Evolutionary conservation across 2,329 filamentous ascomycete genomes (phyloP).

Genomic region (Knufia fluminis): DNA sequence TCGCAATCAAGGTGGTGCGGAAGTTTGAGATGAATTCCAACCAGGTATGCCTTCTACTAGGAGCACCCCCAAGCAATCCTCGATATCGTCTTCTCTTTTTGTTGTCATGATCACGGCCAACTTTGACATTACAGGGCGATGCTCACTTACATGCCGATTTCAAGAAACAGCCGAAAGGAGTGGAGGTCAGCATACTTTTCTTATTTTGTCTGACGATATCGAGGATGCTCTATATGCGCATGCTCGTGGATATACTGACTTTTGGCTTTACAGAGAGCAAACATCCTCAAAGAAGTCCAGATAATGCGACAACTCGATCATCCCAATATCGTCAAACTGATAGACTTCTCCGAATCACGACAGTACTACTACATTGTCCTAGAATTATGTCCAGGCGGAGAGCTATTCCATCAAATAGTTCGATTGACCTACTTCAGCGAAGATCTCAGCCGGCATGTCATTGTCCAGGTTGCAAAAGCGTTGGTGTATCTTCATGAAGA

Average conservation of each 20-base stretch:
- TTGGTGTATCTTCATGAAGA: constrained; percentile 91
- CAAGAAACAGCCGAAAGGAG: constrained; percentile 87
- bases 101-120: constrained; percentile 39
- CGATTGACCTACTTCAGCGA: constrained; percentile 98
- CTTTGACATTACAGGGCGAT: constrained; percentile 60
- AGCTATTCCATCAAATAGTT: constrained; percentile 97
- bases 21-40: constrained; percentile 98
- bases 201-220: constrained; percentile 26
- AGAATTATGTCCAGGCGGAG: constrained; percentile 87
- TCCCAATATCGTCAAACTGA: constrained; percentile 86
- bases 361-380: constrained; percentile 98
- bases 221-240: constrained; percentile 15
- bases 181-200: constrained; percentile 68
- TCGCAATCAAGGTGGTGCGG: constrained; percentile 96
- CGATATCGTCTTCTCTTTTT: constrained; percentile 19
- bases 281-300: constrained; percentile 96
- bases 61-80: constrained; percentile 21
- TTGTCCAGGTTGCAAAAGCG: constrained; percentile 87
- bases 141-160: constrained; percentile 93
- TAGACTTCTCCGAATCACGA: constrained; percentile 85
- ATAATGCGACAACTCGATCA: constrained; percentile 98
- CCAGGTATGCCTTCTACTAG: constrained; percentile 63
- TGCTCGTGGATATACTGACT: constrained; percentile 24
- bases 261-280: constrained; percentile 60
- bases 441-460: constrained; percentile 87